Percentiles rank a stretch among this genome's conserved stretches.
These are phyloP conservation scores for Serendipita sp. DNA, from an alignment of 1,284 basidiomycete species.

Conservation along the genomic window DNA sequence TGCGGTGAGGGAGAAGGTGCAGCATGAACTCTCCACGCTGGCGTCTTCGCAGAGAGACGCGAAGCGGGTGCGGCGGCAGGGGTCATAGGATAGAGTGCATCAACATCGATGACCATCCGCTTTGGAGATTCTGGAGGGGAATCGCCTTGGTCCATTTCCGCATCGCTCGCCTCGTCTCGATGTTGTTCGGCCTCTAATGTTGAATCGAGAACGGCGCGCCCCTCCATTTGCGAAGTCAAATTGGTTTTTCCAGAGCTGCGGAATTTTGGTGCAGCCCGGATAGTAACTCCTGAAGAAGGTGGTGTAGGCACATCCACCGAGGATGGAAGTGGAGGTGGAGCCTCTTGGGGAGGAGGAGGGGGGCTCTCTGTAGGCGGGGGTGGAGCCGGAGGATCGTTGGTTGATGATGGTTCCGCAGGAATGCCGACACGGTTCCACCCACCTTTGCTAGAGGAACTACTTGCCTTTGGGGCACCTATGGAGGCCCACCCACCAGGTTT, in stretches of 20 bases:
- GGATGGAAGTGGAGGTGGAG: background rate
- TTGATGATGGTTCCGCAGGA: slow-evolving; percentile 11
- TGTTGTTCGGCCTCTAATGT: background rate
- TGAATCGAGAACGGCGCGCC: background rate
- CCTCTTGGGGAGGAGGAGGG: slow-evolving; percentile 10
- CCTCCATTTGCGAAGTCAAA: background rate
- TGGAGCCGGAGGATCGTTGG: slow-evolving; percentile 15
- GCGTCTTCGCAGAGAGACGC: background rate
- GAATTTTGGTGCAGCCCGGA: background rate
- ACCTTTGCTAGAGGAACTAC: slow-evolving; percentile 11
- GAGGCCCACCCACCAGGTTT: slow-evolving; percentile 41
- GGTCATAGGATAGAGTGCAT: background rate
- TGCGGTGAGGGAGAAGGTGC: background rate
- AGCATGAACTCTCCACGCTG: background rate
- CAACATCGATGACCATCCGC: background rate
- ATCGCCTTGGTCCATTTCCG: background rate
- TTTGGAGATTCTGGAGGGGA: background rate
- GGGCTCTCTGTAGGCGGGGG: slow-evolving; percentile 18
- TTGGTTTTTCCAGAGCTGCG: background rate
- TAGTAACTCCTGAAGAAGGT: background rate
- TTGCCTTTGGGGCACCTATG: slow-evolving; percentile 30
- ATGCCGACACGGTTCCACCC: slow-evolving; percentile 15
- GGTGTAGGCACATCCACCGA: background rate
- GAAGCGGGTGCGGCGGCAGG: background rate
- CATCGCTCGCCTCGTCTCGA: background rate